Conservation (phyloP, 2,329 filamentous ascomycete genomes). For the Acephala macrosclerotiorum region DNA sequence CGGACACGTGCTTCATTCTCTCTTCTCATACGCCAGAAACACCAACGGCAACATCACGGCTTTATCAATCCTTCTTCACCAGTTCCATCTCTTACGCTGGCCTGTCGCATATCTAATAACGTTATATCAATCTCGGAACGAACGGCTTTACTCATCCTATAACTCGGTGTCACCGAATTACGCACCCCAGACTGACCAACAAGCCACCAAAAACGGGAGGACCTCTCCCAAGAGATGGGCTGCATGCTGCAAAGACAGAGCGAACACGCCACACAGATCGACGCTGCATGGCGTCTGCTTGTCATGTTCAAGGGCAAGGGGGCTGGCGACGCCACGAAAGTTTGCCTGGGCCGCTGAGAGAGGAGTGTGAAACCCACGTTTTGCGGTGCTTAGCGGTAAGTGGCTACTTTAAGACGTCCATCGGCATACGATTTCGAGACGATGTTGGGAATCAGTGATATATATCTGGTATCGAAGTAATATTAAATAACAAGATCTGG, state of each 20-base stretch:
- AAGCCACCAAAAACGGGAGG: no score
- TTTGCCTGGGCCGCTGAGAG: constrained; percentile 11
- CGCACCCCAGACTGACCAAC: not conserved
- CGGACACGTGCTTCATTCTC: constrained; percentile 16
- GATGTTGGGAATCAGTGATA: not conserved
- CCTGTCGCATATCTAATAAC: not conserved
- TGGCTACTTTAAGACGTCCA: constrained; percentile 14
- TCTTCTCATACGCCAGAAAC: constrained; percentile 9
- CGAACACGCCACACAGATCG: constrained; percentile 1
- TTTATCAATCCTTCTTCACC: not conserved
- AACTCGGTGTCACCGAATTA: constrained; percentile 2
- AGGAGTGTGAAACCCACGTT: constrained; percentile 13
- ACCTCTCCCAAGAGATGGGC: not conserved
- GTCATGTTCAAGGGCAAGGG: not conserved
- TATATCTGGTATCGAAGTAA: not conserved
- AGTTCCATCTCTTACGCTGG: not conserved
- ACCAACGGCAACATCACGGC: not conserved
- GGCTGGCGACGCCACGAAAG: constrained; percentile 1
- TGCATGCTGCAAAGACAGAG: no score
- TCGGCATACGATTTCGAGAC: not conserved
- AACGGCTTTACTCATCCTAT: not conserved
- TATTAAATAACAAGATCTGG: not conserved
- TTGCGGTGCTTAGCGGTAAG: constrained; percentile 19
- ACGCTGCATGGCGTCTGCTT: constrained; percentile 6
- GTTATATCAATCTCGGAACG: not conserved